phyloP scores from a whole-genome alignment of 108 stramenopile species.

The Schizochytrium sp. region DNA sequence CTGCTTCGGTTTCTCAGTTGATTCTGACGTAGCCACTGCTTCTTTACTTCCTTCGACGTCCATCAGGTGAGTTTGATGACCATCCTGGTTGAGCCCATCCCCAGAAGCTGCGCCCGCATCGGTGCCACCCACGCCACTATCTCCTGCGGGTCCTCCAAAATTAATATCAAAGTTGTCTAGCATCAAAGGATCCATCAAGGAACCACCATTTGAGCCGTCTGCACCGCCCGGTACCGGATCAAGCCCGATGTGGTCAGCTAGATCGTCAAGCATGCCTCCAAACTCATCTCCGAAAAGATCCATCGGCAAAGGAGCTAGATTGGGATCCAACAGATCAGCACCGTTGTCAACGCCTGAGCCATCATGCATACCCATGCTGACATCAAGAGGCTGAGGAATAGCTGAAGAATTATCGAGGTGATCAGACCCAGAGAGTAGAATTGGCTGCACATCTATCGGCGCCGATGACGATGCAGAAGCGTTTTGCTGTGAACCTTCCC shows the following conservation, averaged over 20 bases:
- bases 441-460: too few relatives aligned
- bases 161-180: neutral
- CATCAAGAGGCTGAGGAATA: too few relatives aligned
- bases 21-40: neutral
- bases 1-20: neutral
- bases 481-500: too few relatives aligned
- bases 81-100: too few relatives aligned
- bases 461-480: too few relatives aligned
- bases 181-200: neutral
- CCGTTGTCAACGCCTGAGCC: too few relatives aligned
- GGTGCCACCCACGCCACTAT: too few relatives aligned
- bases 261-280: slow-evolving; percentile 39
- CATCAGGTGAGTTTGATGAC: too few relatives aligned
- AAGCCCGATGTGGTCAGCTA: neutral
- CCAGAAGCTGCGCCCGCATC: too few relatives aligned
- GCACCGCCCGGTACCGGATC: neutral
- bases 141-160: neutral
- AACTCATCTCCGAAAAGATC: slow-evolving; percentile 19
- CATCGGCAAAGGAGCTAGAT: neutral
- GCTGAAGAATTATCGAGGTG: too few relatives aligned
- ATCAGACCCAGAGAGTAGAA: too few relatives aligned
- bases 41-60: neutral
- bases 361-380: too few relatives aligned
- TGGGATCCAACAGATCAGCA: neutral
- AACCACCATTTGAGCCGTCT: neutral